phyloP scores from a whole-genome alignment of 129 eudicot genomes.

The Dittrichia graveolens region DNA sequence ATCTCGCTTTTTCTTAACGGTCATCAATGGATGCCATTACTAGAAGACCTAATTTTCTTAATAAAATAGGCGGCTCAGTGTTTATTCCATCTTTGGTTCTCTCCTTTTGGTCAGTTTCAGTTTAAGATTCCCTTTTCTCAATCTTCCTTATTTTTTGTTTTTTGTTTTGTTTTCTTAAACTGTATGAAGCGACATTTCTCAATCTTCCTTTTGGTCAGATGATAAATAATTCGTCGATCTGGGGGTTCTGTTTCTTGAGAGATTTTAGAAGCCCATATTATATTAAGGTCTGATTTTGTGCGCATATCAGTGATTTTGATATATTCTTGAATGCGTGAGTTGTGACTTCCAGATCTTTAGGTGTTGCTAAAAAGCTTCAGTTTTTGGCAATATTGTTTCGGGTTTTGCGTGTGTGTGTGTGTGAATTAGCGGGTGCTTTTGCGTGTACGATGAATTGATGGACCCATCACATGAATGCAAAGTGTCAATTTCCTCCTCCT shows the following conservation, averaged over 20 bases:
- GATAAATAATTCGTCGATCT: slow-evolving; percentile 24
- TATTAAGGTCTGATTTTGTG: slow-evolving; percentile 29
- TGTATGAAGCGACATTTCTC: slow-evolving; percentile 13
- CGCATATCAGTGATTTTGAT: background rate
- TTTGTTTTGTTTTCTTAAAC: background rate
- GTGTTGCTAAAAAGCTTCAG: slow-evolving; percentile 1
- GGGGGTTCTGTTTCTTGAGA: slow-evolving; percentile 24
- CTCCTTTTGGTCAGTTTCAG: slow-evolving; percentile 27
- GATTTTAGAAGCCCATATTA: slow-evolving; percentile 21
- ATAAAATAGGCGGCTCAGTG: slow-evolving; percentile 22
- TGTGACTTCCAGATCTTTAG: slow-evolving; percentile 22
- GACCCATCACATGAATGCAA: slow-evolving; percentile 28
- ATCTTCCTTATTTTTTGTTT: background rate
- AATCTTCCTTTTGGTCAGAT: slow-evolving; percentile 22
- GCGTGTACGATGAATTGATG: slow-evolving; percentile 20
- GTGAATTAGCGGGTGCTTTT: slow-evolving; percentile 15
- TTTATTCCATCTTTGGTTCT: slow-evolving; percentile 23
- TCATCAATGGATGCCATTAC: slow-evolving; percentile 29
- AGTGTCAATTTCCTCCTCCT: slow-evolving; percentile 24
- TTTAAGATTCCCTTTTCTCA: slow-evolving; percentile 23
- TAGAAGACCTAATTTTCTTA: background rate
- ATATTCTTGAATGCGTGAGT: background rate
- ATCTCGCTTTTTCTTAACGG: slow-evolving; percentile 19
- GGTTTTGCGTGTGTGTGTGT: slow-evolving; percentile 1
- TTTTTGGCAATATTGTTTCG: slow-evolving; percentile 23